A percentile compares a stretch with the other conserved stretches of the same genome.
Conservation (phyloP, 75 land plant species). For the Pseudotsuga menziesii region DNA sequence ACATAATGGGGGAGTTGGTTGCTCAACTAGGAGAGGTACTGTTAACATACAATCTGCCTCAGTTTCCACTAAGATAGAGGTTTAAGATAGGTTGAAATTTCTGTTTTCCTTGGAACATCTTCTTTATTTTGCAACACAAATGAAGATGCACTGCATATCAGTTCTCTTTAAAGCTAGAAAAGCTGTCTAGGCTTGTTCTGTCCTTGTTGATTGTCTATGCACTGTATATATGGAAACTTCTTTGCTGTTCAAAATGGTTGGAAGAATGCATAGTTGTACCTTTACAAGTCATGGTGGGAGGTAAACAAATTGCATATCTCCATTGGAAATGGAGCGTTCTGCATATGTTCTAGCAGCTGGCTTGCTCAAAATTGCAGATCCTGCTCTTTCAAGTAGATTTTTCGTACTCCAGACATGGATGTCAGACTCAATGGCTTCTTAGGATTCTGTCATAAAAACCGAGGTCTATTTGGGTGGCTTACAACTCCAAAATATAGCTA, state of each 20-base stretch:
- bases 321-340: no score
- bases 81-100: slow-evolving; percentile 53
- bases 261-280: slow-evolving; percentile 29
- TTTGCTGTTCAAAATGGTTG: slow-evolving; percentile 39
- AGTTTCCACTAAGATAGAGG: slow-evolving; percentile 62
- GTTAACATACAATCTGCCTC: slow-evolving; percentile 26
- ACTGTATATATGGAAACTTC: slow-evolving; percentile 26
- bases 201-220: slow-evolving; percentile 50
- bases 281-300: slow-evolving; percentile 27
- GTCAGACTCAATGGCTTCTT: no score
- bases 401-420: no score
- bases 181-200: slow-evolving; percentile 12
- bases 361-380: no score
- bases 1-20: no score
- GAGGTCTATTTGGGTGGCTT: no score
- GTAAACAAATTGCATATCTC: slow-evolving; percentile 9
- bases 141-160: slow-evolving; percentile 55
- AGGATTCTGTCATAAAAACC: no score
- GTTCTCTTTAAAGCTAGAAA: slow-evolving; percentile 36
- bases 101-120: slow-evolving; percentile 64
- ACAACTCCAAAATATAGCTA: no score
- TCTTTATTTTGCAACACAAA: slow-evolving; percentile 58
- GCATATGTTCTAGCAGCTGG: no score
- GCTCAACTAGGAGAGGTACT: no score
- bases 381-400: no score